A percentile compares a stretch with the other conserved stretches of the same genome.
Evolutionary conservation across 148 eudicot genomes (phyloP).

Genomic region (Rhododendron vialii): DNA sequence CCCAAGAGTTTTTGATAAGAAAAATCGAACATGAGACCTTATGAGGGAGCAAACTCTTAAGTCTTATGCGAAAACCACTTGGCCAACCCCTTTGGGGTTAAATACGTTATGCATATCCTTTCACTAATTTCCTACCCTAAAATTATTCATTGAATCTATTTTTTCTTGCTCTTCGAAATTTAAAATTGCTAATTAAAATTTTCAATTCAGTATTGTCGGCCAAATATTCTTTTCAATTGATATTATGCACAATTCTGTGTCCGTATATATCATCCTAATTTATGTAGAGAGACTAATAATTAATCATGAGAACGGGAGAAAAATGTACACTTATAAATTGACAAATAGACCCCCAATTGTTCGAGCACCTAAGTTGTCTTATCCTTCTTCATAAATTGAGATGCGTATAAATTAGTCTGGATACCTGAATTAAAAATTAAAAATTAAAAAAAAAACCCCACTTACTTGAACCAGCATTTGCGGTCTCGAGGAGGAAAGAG

Average conservation of each 20-base stretch:
- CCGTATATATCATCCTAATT: too few relatives aligned
- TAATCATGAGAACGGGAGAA: neutral
- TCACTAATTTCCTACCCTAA: neutral
- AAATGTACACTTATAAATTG: too few relatives aligned
- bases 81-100: neutral
- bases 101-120: neutral
- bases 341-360: neutral
- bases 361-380: neutral
- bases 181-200: too few relatives aligned
- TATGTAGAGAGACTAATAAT: neutral
- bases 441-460: neutral
- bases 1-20: neutral
- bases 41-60: too few relatives aligned
- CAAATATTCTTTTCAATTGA: too few relatives aligned
- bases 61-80: too few relatives aligned
- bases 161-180: too few relatives aligned
- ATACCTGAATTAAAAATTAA: neutral
- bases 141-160: neutral
- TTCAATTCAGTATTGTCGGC: too few relatives aligned
- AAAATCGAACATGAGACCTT: too few relatives aligned
- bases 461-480: constrained; percentile 38
- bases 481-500: constrained; percentile 25
- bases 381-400: neutral
- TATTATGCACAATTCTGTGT: too few relatives aligned
- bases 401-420: neutral